These are phyloP conservation scores for Trichophyton simii DNA, from an alignment of 2,329 filamentous ascomycete species.

Conservation along the genomic window DNA sequence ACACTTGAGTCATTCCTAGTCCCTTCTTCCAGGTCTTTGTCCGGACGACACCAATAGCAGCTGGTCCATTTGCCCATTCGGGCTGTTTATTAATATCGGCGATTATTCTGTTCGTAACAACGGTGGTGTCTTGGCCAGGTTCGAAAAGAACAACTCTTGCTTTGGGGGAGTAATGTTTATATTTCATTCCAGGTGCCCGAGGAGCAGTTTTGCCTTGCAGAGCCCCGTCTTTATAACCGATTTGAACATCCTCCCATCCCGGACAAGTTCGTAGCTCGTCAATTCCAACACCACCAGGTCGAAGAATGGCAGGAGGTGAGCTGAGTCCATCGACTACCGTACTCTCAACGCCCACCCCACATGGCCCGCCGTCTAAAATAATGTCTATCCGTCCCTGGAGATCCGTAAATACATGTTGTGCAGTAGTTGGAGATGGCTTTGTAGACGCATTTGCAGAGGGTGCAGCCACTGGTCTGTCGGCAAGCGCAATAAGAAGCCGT, in stretches of 20 bases:
- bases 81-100: constrained; percentile 23
- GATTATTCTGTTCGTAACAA: constrained; percentile 22
- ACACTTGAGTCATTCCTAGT: neutral
- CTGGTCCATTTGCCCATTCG: constrained; percentile 21
- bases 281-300: constrained; percentile 77
- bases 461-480: constrained; percentile 68
- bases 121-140: constrained; percentile 28
- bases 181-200: constrained; percentile 94
- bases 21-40: constrained; percentile 23
- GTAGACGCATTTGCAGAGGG: constrained; percentile 93
- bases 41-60: constrained; percentile 19
- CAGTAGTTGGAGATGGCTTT: constrained; percentile 79
- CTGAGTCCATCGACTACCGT: constrained; percentile 90
- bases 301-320: constrained; percentile 64
- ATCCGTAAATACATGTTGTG: constrained; percentile 79
- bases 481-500: constrained; percentile 68
- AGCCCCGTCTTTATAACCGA: constrained; percentile 66
- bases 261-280: constrained; percentile 60
- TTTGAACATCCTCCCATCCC: constrained; percentile 68
- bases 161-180: constrained; percentile 90
- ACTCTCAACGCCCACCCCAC: constrained; percentile 83
- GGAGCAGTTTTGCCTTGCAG: constrained; percentile 55
- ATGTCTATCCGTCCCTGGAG: constrained; percentile 68
- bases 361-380: constrained; percentile 80
- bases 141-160: constrained; percentile 79